phyloP scores from a whole-genome alignment of 148 eudicot genomes.

The Arbutus unedo region DNA sequence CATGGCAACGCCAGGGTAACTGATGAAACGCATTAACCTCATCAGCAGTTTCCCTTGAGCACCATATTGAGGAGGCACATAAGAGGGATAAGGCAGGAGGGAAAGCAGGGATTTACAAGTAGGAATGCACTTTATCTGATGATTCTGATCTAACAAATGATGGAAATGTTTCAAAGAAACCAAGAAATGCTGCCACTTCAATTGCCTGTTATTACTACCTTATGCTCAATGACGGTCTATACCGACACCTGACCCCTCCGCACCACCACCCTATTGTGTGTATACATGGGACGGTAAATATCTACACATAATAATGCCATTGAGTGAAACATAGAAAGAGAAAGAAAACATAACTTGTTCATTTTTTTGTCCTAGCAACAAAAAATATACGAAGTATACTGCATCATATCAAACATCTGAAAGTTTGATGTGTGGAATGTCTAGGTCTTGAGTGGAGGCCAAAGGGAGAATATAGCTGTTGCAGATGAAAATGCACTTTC shows the following conservation, averaged over 20 bases:
- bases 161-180: background rate
- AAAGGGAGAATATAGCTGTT: constrained; percentile 57
- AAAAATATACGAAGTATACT: background rate
- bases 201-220: background rate
- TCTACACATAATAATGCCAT: constrained; percentile 6
- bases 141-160: too few relatives aligned
- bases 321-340: background rate
- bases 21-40: constrained; percentile 35
- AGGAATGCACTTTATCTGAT: too few relatives aligned
- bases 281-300: background rate
- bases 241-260: background rate
- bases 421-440: background rate
- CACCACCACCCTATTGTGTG: background rate
- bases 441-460: constrained; percentile 64
- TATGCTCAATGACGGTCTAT: background rate
- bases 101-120: background rate
- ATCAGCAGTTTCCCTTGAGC: constrained; percentile 29
- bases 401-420: background rate
- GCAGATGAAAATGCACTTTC: constrained; percentile 82
- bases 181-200: background rate
- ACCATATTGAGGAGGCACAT: constrained; percentile 27
- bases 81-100: constrained; percentile 24
- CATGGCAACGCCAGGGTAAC: constrained; percentile 44
- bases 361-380: background rate
- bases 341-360: background rate